These are phyloP conservation scores for Aspergillus phoenicis DNA, from an alignment of 2,329 filamentous ascomycete genomes.

Conservation along the genomic window DNA sequence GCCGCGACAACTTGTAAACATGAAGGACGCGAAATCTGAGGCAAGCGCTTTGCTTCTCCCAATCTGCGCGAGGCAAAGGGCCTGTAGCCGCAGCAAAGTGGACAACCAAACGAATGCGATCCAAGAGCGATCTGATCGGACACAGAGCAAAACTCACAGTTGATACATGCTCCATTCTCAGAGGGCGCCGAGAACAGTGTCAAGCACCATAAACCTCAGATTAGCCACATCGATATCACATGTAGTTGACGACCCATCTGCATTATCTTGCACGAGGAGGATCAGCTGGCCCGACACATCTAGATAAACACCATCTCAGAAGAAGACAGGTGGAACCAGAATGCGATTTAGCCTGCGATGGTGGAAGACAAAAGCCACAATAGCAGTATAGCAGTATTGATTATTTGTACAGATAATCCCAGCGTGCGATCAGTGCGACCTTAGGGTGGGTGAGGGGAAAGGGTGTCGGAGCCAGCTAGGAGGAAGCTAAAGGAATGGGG, in stretches of 20 bases:
- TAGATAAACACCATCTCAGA: slow-evolving; percentile 13
- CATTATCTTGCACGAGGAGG: slow-evolving; percentile 29
- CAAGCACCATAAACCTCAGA: slow-evolving; percentile 37
- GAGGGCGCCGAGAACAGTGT: slow-evolving; percentile 32
- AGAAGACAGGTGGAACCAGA: slow-evolving; percentile 1
- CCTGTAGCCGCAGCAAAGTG: background rate
- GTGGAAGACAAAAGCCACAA: slow-evolving; percentile 3
- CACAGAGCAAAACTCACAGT: slow-evolving; percentile 34
- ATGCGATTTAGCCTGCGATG: slow-evolving; percentile 7
- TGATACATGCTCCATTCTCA: slow-evolving; percentile 47
- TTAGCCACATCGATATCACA: slow-evolving; percentile 34
- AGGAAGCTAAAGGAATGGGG: slow-evolving; percentile 22
- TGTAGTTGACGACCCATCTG: slow-evolving; percentile 39
- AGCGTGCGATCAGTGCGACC: slow-evolving; percentile 14
- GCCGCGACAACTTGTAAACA: background rate
- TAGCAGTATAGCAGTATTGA: slow-evolving; percentile 6
- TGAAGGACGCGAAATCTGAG: background rate
- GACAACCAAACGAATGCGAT: slow-evolving; percentile 1
- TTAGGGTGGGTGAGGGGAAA: slow-evolving; percentile 18
- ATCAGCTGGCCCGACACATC: slow-evolving; percentile 23
- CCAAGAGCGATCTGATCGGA: background rate
- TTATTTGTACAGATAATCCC: slow-evolving; percentile 3
- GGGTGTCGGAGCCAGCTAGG: slow-evolving; percentile 11
- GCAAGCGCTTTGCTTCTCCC: background rate
- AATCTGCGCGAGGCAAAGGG: background rate